Conservation (phyloP, 306 rosid species). For the Inga leiocalycina region DNA sequence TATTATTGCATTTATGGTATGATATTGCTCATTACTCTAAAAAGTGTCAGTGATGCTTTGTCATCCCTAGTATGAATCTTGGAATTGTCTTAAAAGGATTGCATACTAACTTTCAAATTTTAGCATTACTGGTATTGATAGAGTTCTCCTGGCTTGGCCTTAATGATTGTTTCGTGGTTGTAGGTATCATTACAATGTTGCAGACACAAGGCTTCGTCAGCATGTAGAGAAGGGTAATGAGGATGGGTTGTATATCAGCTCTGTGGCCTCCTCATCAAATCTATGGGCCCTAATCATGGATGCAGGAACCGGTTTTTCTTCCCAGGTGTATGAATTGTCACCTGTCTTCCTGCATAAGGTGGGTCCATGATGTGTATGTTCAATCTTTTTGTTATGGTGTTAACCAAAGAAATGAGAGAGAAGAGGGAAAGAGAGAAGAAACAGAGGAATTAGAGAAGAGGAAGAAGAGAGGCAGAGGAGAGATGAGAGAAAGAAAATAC, state of each 20-base stretch:
- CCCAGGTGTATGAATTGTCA: constrained; percentile 90
- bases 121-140: constrained; percentile 28
- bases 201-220: constrained; percentile 82
- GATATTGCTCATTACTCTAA: background rate
- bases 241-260: constrained; percentile 87
- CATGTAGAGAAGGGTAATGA: constrained; percentile 96
- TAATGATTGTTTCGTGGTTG: constrained; percentile 34
- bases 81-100: constrained; percentile 17
- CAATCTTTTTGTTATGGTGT: background rate
- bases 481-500: too few species aligned
- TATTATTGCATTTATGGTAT: background rate
- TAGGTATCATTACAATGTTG: constrained; percentile 93
- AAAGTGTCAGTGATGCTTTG: constrained; percentile 6
- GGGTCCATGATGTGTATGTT: constrained; percentile 1
- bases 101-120: constrained; percentile 17
- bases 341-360: constrained; percentile 88
- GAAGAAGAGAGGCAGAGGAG: too few species aligned
- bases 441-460: too few species aligned
- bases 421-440: too few species aligned
- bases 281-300: constrained; percentile 96
- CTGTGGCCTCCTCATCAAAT: constrained; percentile 74
- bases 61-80: background rate
- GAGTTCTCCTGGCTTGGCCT: constrained; percentile 31
- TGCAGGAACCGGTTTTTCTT: constrained; percentile 88
- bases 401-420: too few species aligned